Evolutionary conservation across 352 stramenopile species (phyloP).

Genomic region (Globisporangium mamillatum): DNA sequence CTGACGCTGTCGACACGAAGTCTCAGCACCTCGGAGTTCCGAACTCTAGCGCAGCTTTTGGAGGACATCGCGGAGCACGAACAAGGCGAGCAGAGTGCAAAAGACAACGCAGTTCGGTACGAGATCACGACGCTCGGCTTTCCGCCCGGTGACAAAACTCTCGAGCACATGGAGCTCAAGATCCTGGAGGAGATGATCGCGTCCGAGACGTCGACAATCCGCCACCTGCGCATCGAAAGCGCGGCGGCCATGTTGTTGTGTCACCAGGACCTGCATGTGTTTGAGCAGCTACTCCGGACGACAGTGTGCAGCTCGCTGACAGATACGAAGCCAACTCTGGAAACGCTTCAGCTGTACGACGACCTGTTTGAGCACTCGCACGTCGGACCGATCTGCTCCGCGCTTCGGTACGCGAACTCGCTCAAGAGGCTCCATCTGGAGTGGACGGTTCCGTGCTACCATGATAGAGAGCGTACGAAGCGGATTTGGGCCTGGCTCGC

Average conservation of each 20-base stretch:
- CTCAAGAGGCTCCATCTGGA: conserved; percentile 25
- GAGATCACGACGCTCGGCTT: conserved; percentile 5
- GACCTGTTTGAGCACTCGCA: conserved; percentile 16
- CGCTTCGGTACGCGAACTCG: conserved; percentile 22
- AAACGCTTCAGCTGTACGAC: conserved; percentile 25
- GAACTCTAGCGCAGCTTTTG: not conserved
- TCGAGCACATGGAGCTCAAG: not conserved
- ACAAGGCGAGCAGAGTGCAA: too few species aligned
- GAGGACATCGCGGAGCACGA: not conserved
- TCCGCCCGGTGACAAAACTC: not conserved
- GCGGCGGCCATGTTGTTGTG: not conserved
- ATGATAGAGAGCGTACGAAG: not conserved
- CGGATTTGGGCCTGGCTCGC: conserved; percentile 42
- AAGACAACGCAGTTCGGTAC: not conserved
- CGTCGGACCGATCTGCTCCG: conserved; percentile 27
- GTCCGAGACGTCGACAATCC: conserved; percentile 5
- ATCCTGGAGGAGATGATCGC: conserved; percentile 10
- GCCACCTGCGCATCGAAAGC: not conserved
- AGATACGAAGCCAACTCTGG: conserved; percentile 15
- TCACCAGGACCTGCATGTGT: not conserved
- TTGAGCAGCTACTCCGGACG: conserved; percentile 1
- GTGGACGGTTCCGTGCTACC: not conserved
- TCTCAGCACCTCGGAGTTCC: not conserved
- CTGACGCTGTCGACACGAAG: not conserved
- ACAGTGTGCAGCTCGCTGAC: not conserved